Percentiles rank a stretch among this genome's conserved stretches.
phyloP scores from a whole-genome alignment of 1,139 yeast genomes.

The Saccharomycopsis phalli region DNA sequence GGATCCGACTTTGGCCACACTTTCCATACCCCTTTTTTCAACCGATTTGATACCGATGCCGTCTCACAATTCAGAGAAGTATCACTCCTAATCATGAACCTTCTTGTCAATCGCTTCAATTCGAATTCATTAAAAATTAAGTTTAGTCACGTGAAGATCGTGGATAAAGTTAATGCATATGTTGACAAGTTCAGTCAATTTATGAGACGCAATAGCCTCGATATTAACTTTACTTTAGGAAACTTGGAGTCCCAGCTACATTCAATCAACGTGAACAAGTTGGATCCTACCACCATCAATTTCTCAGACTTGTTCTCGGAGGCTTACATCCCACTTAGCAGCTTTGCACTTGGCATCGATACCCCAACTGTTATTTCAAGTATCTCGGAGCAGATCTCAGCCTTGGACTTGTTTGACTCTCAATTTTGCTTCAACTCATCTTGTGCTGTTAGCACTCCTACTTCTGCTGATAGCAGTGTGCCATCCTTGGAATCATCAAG shows the following conservation, averaged over 20 bases:
- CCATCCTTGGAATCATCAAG: conserved; percentile 3
- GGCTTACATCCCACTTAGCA: conserved; percentile 5
- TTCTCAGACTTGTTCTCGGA: conserved; percentile 4
- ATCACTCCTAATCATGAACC: conserved; percentile 38
- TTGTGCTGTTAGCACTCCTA: conserved; percentile 3
- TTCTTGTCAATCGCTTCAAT: conserved; percentile 33
- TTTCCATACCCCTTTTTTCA: conserved; percentile 41
- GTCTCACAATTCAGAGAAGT: conserved; percentile 37
- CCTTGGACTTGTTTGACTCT: conserved; percentile 20
- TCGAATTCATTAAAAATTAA: conserved; percentile 50
- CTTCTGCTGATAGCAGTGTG: conserved; percentile 1
- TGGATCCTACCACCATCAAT: conserved; percentile 5
- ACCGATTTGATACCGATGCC: conserved; percentile 40
- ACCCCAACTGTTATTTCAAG: not conserved
- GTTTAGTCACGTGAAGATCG: conserved; percentile 32
- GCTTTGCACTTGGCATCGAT: conserved; percentile 14
- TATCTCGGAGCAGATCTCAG: conserved; percentile 3
- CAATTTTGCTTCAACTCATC: conserved; percentile 23
- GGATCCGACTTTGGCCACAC: conserved; percentile 23
- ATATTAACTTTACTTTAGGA: conserved; percentile 1
- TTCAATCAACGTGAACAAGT: conserved; percentile 3
- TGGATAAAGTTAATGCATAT: conserved; percentile 20
- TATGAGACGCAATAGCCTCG: conserved; percentile 11
- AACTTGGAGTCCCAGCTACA: conserved; percentile 1
- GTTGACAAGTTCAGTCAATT: conserved; percentile 7